These are phyloP conservation scores for Moricandia moricandioides DNA, from an alignment of 345 rosid genomes.

Conservation along the genomic window DNA sequence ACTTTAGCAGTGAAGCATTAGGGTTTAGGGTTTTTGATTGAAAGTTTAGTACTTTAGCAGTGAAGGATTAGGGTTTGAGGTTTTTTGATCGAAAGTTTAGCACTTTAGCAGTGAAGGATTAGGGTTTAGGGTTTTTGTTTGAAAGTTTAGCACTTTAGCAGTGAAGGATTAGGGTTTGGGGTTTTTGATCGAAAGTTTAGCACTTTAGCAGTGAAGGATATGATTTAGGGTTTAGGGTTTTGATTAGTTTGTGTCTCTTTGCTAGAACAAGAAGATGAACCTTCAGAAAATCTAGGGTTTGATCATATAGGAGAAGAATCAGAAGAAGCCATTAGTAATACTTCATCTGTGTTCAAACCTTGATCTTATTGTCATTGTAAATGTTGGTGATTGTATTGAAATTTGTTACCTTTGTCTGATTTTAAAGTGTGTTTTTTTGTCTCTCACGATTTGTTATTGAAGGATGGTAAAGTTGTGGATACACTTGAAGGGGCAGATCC, in stretches of 20 bases:
- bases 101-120: not conserved
- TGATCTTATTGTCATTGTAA: not conserved
- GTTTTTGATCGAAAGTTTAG: not conserved
- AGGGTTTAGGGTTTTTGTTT: not conserved
- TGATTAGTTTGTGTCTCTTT: not conserved
- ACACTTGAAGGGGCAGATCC: constrained; percentile 96
- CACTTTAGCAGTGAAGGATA: not conserved
- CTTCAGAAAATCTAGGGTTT: not conserved
- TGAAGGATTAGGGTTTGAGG: not conserved
- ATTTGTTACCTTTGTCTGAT: constrained; percentile 6
- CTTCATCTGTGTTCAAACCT: not conserved
- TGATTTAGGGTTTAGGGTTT: not conserved
- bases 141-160: not conserved
- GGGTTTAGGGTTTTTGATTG: not conserved
- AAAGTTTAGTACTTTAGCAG: not conserved
- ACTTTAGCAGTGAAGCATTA: not conserved
- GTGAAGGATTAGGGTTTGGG: not conserved
- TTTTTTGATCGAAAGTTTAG: not conserved
- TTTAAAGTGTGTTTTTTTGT: not conserved
- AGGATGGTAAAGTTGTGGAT: constrained; percentile 84
- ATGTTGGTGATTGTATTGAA: constrained; percentile 6
- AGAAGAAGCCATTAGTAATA: not conserved
- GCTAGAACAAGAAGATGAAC: constrained; percentile 6
- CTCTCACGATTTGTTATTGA: constrained; percentile 1
- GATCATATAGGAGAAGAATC: not conserved